Conservation (phyloP, 768 basidiomycete genomes). For the Megacollybia marginata region DNA sequence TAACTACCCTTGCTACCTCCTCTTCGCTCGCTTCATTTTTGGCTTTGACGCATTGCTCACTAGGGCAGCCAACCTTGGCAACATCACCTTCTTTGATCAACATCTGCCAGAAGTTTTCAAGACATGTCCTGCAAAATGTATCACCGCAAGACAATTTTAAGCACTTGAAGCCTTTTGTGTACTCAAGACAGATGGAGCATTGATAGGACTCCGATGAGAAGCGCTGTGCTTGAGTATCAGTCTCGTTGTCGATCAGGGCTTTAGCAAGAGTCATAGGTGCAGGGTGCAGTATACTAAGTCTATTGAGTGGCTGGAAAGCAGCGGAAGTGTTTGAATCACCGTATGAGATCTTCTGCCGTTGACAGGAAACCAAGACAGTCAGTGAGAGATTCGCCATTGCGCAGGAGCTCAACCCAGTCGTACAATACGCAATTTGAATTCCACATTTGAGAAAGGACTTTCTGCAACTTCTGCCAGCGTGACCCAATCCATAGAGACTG, state of each 20-base stretch:
- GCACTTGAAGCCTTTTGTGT: constrained; percentile 68
- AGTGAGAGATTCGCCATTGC: constrained; percentile 56
- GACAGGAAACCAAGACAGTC: constrained; percentile 20
- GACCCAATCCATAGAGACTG: constrained; percentile 17
- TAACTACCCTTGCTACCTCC: constrained; percentile 66
- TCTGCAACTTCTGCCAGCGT: background rate
- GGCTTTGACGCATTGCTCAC: constrained; percentile 68
- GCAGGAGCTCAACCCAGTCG: constrained; percentile 66
- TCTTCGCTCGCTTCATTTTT: constrained; percentile 55
- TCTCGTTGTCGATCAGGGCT: constrained; percentile 41
- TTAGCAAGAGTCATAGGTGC: constrained; percentile 44
- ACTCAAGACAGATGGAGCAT: constrained; percentile 73
- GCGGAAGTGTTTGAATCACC: constrained; percentile 11
- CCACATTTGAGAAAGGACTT: background rate
- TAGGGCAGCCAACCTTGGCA: constrained; percentile 71
- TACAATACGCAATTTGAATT: constrained; percentile 59
- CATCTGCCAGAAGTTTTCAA: constrained; percentile 76
- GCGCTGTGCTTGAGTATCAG: constrained; percentile 32
- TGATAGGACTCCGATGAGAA: constrained; percentile 62
- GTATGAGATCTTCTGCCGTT: constrained; percentile 28
- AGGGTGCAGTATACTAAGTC: constrained; percentile 44
- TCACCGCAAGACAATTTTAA: constrained; percentile 65
- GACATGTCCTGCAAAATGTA: constrained; percentile 77
- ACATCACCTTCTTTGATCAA: constrained; percentile 78
- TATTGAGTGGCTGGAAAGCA: background rate